These are phyloP conservation scores for Circinella umbellata DNA, from an alignment of 371 early-diverging fungal species.

Conservation along the genomic window DNA sequence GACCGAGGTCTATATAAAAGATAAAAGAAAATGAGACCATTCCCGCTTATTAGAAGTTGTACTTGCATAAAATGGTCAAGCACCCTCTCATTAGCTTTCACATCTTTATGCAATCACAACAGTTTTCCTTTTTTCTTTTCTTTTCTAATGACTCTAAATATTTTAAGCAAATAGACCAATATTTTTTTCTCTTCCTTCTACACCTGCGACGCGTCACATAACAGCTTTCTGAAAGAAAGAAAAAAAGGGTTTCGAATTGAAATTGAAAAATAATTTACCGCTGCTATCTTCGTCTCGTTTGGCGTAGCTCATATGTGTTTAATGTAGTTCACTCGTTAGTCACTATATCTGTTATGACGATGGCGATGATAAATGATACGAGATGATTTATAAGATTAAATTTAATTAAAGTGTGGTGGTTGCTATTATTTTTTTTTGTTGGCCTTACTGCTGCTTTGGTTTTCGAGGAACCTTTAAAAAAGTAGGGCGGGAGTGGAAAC, in stretches of 20 bases:
- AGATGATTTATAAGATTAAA: neutral
- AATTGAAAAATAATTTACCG: conserved; percentile 31
- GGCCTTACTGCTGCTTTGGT: neutral
- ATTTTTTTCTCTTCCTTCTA: neutral
- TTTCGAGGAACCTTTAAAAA: neutral
- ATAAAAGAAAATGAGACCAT: neutral
- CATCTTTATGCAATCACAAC: neutral
- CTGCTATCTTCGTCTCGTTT: conserved; percentile 67
- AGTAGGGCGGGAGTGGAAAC: neutral
- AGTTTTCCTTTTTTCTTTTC: neutral
- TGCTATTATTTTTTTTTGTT: neutral
- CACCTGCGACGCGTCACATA: conserved; percentile 1
- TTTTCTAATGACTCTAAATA: neutral
- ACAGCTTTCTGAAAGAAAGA: neutral
- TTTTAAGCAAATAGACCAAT: too few relatives aligned
- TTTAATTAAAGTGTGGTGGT: neutral
- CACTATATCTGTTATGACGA: neutral
- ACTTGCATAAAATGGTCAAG: conserved; percentile 21
- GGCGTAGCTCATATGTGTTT: conserved; percentile 61
- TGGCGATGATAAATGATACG: neutral
- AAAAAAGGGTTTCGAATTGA: neutral
- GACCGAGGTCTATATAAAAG: conserved; percentile 39
- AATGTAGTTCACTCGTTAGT: neutral
- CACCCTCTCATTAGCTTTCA: neutral
- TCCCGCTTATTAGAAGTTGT: conserved; percentile 22